These are phyloP conservation scores for Metroxylon sagu DNA, from an alignment of 176 grass and related monocot genomes.

Conservation along the genomic window DNA sequence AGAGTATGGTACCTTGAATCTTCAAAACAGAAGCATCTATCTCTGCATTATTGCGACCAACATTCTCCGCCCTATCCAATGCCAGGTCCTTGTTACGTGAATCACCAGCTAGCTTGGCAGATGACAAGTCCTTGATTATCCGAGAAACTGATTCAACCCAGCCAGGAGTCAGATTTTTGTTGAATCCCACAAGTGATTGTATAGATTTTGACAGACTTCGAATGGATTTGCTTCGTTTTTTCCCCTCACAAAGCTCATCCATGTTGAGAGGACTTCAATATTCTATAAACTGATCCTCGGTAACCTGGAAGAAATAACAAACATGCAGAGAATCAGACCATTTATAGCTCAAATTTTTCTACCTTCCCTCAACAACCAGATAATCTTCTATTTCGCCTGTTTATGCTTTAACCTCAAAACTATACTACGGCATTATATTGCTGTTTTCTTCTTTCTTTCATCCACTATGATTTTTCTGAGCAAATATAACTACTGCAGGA, in stretches of 20 bases:
- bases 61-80: conserved; percentile 24
- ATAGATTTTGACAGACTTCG: conserved; percentile 58
- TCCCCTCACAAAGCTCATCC: conserved; percentile 30
- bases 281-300: too few relatives aligned
- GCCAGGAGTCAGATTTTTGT: conserved; percentile 48
- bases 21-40: conserved; percentile 33
- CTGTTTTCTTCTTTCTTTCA: too few relatives aligned
- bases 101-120: conserved; percentile 22
- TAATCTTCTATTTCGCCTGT: too few relatives aligned
- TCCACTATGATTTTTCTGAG: too few relatives aligned
- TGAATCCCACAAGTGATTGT: conserved; percentile 51
- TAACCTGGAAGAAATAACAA: too few relatives aligned
- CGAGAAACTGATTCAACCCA: conserved; percentile 71
- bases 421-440: too few relatives aligned
- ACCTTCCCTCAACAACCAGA: too few relatives aligned
- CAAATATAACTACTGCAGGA: too few relatives aligned
- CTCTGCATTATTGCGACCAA: conserved; percentile 32
- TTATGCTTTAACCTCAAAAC: too few relatives aligned
- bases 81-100: conserved; percentile 15
- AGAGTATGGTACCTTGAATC: conserved; percentile 55
- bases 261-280: conserved; percentile 15
- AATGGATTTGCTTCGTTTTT: conserved; percentile 34
- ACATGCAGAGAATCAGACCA: too few relatives aligned
- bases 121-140: conserved; percentile 68
- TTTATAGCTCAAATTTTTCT: too few relatives aligned